phyloP scores from a whole-genome alignment of 2,329 filamentous ascomycete genomes.

The Botryosphaeria dothidea region DNA sequence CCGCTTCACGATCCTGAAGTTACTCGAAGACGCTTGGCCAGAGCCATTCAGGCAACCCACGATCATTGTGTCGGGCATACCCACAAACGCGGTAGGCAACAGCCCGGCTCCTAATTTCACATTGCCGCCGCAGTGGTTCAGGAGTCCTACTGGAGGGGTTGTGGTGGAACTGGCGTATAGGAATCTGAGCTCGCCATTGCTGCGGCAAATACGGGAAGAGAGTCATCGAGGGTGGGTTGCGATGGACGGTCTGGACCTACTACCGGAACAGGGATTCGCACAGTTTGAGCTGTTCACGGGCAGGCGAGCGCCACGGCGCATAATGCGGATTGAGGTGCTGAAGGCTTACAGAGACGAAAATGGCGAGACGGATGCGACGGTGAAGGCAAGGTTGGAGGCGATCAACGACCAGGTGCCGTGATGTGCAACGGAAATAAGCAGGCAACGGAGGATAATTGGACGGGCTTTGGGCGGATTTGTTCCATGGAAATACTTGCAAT shows the following conservation, averaged over 20 bases:
- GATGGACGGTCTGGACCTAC: constrained; percentile 72
- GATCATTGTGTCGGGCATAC: constrained; percentile 75
- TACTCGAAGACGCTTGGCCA: constrained; percentile 65
- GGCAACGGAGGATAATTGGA: not conserved
- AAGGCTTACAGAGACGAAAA: constrained; percentile 16
- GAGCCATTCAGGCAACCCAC: constrained; percentile 64
- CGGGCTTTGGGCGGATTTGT: not conserved
- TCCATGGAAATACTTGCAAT: not conserved
- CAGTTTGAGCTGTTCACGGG: constrained; percentile 83
- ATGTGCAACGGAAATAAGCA: not conserved
- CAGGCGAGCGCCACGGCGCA: constrained; percentile 65
- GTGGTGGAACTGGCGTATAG: constrained; percentile 74
- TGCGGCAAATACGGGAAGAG: constrained; percentile 65
- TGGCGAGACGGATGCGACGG: constrained; percentile 3
- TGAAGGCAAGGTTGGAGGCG: not conserved
- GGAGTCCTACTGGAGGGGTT: constrained; percentile 72
- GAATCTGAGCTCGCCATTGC: constrained; percentile 69
- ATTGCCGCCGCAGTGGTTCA: constrained; percentile 68
- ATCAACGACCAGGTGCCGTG: constrained; percentile 8
- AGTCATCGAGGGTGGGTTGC: constrained; percentile 69
- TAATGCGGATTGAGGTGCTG: constrained; percentile 69
- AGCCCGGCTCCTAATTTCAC: constrained; percentile 68
- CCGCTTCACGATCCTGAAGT: constrained; percentile 59
- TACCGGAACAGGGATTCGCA: constrained; percentile 78
- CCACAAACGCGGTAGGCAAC: constrained; percentile 66